Base-by-base conservation (phyloP, 352 stramenopile genomes). In the Phytophthora sp. region DNA sequence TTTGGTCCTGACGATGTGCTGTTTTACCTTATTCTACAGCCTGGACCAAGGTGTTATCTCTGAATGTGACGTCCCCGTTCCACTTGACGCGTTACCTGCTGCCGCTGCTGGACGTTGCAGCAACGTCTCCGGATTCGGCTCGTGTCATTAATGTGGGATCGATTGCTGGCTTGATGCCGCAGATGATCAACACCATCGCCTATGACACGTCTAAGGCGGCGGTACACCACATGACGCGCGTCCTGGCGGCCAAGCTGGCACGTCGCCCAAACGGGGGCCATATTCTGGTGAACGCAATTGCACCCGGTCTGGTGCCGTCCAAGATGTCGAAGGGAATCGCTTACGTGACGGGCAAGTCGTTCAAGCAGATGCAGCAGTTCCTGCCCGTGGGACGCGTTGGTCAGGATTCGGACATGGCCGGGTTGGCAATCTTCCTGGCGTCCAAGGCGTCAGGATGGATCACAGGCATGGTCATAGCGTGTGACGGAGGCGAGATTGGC, bases 11-110 rank as follows among this genome's bases (percentile, higher is more conserved):
- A n/a, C n/a, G n/a, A n/a, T n/a, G n/a, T n/a, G n/a, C n/a, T n/a
- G n/a, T n/a, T n/a, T n/a, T n/a, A n/a, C n/a, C n/a, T n/a, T n/a
- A n/a, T n/a, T n/a, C n/a, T n/a, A n/a, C n/a, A n/a, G 45, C 45
- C n/a, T 99, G 93, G 82, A 94, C 98, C 66, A 97, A 96, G 53
- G 92, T 98, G 12, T 73, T 98, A n/a, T 82, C 92, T 38, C 69
- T 99, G 41, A 99, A 99, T 73, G 89, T 99, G 50, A 98, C 97
- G 76, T 84, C 90, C 13, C 79, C 97, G 7, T 99, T 99, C 77
- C 98, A 98, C 77, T 72, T 99, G 38, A 93, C 86, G 46, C 82
- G 92, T 47, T 86, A 93, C 36, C 89, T 97, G 50, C 71, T 98
- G 24, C 95, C 94, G 1, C 74, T 98, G 41, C 77, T 99, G 36